Conservation (phyloP, 208 protist genomes). For the Acanthamoeba polyphaga region DNA sequence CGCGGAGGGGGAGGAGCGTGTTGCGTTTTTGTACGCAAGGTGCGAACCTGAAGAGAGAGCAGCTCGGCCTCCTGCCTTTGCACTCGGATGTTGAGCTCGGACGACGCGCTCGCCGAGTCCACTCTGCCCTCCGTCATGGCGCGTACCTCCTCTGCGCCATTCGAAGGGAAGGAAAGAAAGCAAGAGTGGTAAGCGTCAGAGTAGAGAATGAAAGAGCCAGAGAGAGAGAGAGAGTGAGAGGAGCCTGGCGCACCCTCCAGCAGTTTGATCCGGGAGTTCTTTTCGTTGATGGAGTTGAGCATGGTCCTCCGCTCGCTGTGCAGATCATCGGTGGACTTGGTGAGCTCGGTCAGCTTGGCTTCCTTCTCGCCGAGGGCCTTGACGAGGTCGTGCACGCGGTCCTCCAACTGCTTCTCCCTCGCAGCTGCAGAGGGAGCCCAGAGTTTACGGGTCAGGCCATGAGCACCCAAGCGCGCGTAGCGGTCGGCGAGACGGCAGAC, state of each 20-base stretch:
- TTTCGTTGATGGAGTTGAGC: conserved; percentile 35
- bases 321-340: conserved; percentile 10
- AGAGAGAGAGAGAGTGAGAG: not conserved
- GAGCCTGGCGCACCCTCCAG: not conserved
- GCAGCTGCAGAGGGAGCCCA: not conserved
- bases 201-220: not conserved
- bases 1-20: not conserved
- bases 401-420: not conserved
- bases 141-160: not conserved
- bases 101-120: not conserved
- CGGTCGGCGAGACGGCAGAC: not conserved
- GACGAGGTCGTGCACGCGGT: not conserved
- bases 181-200: not conserved
- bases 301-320: not conserved
- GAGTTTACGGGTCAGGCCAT: not conserved
- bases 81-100: conserved; percentile 17
- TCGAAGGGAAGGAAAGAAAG: too few species aligned
- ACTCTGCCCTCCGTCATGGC: not conserved
- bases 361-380: not conserved
- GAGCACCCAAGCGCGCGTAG: not conserved
- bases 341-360: conserved; percentile 8
- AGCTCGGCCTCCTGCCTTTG: conserved; percentile 18
- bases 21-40: not conserved
- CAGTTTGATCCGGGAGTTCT: not conserved
- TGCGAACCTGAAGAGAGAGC: not conserved